Base-by-base conservation (phyloP, 305 asterid genomes). In the Euphrasia arctica region DNA sequence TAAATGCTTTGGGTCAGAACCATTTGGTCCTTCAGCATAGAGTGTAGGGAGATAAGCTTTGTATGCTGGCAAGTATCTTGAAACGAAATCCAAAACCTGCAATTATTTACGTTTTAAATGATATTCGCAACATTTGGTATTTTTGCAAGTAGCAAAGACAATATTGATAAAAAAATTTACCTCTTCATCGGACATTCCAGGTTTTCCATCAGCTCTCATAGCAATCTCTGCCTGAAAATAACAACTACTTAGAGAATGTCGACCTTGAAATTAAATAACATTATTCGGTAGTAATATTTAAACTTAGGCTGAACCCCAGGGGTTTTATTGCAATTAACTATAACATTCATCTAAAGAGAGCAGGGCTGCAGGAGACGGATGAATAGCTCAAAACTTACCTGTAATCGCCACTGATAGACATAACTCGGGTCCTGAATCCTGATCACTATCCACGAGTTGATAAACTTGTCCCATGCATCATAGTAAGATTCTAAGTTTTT, bases 1-100 rank as follows among this genome's bases (percentile, higher is more conserved):
- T 28, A 77, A 71, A 72, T 83, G 96, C 25, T 86, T 68, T 0
- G 91, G 93, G 63, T 83, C 89, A 9, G 97, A 82, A 39, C 99
- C 96, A 47, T 68, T 85, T 13, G 97, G 99, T 43, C 99, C 99
- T 87, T 90, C 96, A 10, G 80, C 69, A 72, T 90, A 93, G 5
- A 93, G 93, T 2, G 97, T 88, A 42, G 97, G 91, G 64, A 93
- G 96, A 72, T 93, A 93, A 14, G 95, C 97, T 64, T 88, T 83
- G 92, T 93, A 93, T 9, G 97, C 96, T 22, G 96, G 97, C 76
- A 93, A 70, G 77, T 93, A 93, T 60, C 97, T 76, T 6, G 99
- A 93, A 54, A 93, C 97, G 62, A 93, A 93, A 75, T 93, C 96
- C 78, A 52, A 63, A 51, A 93, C 91, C 99, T 93, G 78, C n/a